These are phyloP conservation scores for Nakazawaea wickerhamii DNA, from an alignment of 805 yeast species.

Conservation along the genomic window DNA sequence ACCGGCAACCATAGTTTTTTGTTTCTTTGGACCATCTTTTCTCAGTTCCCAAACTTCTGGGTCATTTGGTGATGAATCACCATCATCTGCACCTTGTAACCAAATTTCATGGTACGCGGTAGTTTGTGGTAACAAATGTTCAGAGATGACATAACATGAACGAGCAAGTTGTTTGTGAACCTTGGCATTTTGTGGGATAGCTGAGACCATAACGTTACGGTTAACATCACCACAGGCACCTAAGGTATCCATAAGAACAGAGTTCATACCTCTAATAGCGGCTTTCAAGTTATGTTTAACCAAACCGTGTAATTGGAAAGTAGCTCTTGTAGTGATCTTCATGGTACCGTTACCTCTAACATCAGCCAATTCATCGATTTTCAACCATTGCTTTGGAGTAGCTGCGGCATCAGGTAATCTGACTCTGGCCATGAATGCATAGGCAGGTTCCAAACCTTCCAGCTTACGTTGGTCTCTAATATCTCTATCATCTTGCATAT, in stretches of 20 bases:
- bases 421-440: constrained; percentile 94
- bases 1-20: constrained; percentile 82
- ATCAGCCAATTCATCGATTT: constrained; percentile 76
- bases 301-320: constrained; percentile 93
- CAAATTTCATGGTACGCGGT: constrained; percentile 97
- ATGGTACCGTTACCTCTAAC: constrained; percentile 87
- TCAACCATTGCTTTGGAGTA: constrained; percentile 83
- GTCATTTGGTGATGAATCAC: constrained; percentile 61
- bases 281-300: constrained; percentile 86
- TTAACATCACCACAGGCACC: constrained; percentile 99
- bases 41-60: constrained; percentile 58
- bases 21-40: constrained; percentile 71
- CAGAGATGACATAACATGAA: constrained; percentile 63
- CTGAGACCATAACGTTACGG: constrained; percentile 90
- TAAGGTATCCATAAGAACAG: constrained; percentile 85
- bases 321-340: constrained; percentile 93
- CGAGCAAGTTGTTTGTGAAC: constrained; percentile 71
- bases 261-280: constrained; percentile 88
- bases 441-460: constrained; percentile 92
- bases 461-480: constrained; percentile 88
- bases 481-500: constrained; percentile 98
- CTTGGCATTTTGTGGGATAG: constrained; percentile 80
- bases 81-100: constrained; percentile 80
- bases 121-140: constrained; percentile 80
- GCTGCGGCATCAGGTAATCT: constrained; percentile 93